These are phyloP conservation scores for Mycena maculata DNA, from an alignment of 768 basidiomycete genomes.

Conservation along the genomic window DNA sequence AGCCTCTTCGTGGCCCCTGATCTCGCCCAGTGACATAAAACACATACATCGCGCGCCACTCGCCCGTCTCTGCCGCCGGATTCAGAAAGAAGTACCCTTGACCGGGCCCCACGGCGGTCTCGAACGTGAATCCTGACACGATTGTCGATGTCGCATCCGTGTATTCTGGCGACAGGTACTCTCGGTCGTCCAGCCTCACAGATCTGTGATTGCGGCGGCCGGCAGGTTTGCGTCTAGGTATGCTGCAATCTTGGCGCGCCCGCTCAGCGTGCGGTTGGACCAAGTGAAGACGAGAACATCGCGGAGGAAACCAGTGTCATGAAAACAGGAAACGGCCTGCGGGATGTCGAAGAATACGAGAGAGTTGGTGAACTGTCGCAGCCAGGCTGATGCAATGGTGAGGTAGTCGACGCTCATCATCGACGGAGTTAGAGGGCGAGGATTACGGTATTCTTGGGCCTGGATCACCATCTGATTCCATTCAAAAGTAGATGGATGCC, in stretches of 20 bases:
- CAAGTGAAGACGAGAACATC: slow-evolving; percentile 51
- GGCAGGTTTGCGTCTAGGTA: slow-evolving; percentile 36
- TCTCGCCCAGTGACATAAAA: slow-evolving; percentile 37
- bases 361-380: slow-evolving; percentile 34
- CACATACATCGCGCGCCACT: slow-evolving; percentile 41
- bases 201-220: not conserved
- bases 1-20: slow-evolving; percentile 44
- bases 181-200: slow-evolving; percentile 27
- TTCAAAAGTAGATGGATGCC: too few species aligned
- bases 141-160: slow-evolving; percentile 10
- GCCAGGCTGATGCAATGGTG: slow-evolving; percentile 39
- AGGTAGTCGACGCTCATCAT: not conserved
- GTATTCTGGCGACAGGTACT: slow-evolving; percentile 2
- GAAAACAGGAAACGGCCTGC: slow-evolving; percentile 30
- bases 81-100: slow-evolving; percentile 40
- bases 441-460: too few species aligned
- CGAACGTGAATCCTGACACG: slow-evolving; percentile 43
- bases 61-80: slow-evolving; percentile 22
- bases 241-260: slow-evolving; percentile 38
- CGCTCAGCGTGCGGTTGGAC: slow-evolving; percentile 46
- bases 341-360: slow-evolving; percentile 1
- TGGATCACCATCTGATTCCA: too few species aligned
- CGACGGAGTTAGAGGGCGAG: too few species aligned
- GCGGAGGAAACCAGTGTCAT: slow-evolving; percentile 45
- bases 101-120: slow-evolving; percentile 40